A percentile compares a stretch with the other conserved stretches of the same genome.
Evolutionary conservation across 805 yeast genomes (phyloP).

Genomic region (Suhomyces emberorum): DNA sequence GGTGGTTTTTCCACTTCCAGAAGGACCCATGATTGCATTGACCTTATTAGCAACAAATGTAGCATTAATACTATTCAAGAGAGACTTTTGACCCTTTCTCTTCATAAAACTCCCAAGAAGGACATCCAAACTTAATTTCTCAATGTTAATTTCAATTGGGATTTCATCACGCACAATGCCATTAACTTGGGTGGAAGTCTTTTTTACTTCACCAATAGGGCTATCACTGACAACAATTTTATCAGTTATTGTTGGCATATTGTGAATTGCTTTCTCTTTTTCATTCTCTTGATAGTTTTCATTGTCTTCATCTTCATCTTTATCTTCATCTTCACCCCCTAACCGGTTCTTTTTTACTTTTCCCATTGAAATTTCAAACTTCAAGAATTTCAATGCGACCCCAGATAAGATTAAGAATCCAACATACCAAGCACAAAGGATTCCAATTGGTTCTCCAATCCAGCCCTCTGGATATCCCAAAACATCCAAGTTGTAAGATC

Average conservation of each 20-base stretch:
- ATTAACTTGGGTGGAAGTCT: background rate
- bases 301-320: slow-evolving; percentile 5
- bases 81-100: slow-evolving; percentile 5
- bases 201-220: background rate
- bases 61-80: slow-evolving; percentile 48
- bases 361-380: slow-evolving; percentile 53
- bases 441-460: slow-evolving; percentile 62
- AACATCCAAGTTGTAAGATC: slow-evolving; percentile 49
- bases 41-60: slow-evolving; percentile 52
- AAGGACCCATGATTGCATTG: slow-evolving; percentile 78
- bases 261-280: background rate
- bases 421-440: slow-evolving; percentile 55
- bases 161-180: background rate
- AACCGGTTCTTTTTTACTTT: slow-evolving; percentile 27
- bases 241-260: too few species aligned
- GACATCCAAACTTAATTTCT: slow-evolving; percentile 8
- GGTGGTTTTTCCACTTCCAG: slow-evolving; percentile 77
- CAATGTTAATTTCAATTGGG: slow-evolving; percentile 2
- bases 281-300: background rate
- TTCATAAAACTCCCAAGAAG: background rate
- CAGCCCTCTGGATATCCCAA: slow-evolving; percentile 65
- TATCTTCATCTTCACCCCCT: slow-evolving; percentile 9
- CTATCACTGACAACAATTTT: too few species aligned
- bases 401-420: slow-evolving; percentile 52
- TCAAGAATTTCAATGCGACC: slow-evolving; percentile 45